phyloP scores from a whole-genome alignment of 2,329 filamentous ascomycete species.

The Cercospora sp. region DNA sequence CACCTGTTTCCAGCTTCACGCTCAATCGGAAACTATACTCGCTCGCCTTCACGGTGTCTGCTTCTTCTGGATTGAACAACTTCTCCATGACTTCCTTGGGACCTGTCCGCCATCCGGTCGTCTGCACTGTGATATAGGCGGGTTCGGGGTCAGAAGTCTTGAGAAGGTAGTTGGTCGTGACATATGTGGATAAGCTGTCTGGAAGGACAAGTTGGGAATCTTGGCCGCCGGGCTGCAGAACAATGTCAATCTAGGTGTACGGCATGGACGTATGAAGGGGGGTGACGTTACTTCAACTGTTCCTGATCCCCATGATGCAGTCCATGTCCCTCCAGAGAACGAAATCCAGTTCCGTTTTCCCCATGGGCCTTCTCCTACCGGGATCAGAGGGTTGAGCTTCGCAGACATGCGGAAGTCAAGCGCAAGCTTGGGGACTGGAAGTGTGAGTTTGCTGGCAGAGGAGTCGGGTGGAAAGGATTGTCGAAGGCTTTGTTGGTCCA shows the following conservation, averaged over 20 bases:
- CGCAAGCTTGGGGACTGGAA: constrained; percentile 51
- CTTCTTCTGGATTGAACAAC: constrained; percentile 22
- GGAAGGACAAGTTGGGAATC: constrained; percentile 26
- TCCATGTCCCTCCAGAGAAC: constrained; percentile 54
- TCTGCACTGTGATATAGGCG: constrained; percentile 25
- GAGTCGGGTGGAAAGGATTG: background rate
- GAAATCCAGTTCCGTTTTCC: constrained; percentile 55
- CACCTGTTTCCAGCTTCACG: constrained; percentile 26
- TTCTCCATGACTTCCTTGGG: constrained; percentile 22
- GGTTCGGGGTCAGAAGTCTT: constrained; percentile 21
- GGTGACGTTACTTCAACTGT: constrained; percentile 38
- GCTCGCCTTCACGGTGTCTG: constrained; percentile 21
- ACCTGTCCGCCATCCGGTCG: constrained; percentile 25
- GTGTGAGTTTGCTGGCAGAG: constrained; percentile 15
- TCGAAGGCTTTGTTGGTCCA: constrained; percentile 18
- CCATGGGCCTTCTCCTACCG: constrained; percentile 49
- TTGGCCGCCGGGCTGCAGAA: constrained; percentile 22
- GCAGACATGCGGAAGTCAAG: constrained; percentile 56
- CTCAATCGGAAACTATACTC: constrained; percentile 23
- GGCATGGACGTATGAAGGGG: background rate
- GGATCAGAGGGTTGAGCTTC: constrained; percentile 53
- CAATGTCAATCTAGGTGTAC: background rate
- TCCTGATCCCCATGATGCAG: constrained; percentile 54
- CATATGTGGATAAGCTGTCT: constrained; percentile 17
- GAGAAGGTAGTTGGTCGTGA: constrained; percentile 24